A percentile compares a stretch with the other conserved stretches of the same genome.
Evolutionary conservation across 331 rosid genomes (phyloP).

Genomic region (Stylosanthes scabra): DNA sequence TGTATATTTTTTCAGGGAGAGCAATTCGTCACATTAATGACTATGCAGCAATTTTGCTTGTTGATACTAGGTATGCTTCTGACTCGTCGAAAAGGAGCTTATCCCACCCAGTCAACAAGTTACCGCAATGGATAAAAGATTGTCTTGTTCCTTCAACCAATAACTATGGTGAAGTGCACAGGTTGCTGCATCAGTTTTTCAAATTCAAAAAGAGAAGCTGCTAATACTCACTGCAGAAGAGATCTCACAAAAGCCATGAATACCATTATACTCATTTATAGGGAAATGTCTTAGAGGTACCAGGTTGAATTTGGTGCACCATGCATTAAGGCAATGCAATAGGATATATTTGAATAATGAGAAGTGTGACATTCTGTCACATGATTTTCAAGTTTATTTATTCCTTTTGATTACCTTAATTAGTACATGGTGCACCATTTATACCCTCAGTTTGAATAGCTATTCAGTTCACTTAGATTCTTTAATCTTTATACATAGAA

Average conservation of each 20-base stretch:
- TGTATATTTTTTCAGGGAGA: conserved; percentile 67
- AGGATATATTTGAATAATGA: no score
- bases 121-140: conserved; percentile 91
- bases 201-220: conserved; percentile 56
- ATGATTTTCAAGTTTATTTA: background rate
- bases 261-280: conserved; percentile 16
- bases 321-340: no score
- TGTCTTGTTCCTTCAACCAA: conserved; percentile 64
- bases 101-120: conserved; percentile 70
- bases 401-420: no score
- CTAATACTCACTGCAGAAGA: conserved; percentile 35
- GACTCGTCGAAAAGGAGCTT: conserved; percentile 68
- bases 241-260: background rate
- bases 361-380: no score
- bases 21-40: conserved; percentile 92
- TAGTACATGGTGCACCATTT: no score
- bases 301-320: no score
- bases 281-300: background rate
- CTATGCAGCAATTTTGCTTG: conserved; percentile 85
- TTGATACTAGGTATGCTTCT: conserved; percentile 73
- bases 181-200: conserved; percentile 81
- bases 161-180: conserved; percentile 84
- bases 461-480: background rate
- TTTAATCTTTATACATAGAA: no score
- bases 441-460: conserved; percentile 1